Evolutionary conservation across 2,329 filamentous ascomycete species (phyloP), one percentile per base, ranked within the genome.

Genomic region (Stachybotrys chartarum): DNA sequence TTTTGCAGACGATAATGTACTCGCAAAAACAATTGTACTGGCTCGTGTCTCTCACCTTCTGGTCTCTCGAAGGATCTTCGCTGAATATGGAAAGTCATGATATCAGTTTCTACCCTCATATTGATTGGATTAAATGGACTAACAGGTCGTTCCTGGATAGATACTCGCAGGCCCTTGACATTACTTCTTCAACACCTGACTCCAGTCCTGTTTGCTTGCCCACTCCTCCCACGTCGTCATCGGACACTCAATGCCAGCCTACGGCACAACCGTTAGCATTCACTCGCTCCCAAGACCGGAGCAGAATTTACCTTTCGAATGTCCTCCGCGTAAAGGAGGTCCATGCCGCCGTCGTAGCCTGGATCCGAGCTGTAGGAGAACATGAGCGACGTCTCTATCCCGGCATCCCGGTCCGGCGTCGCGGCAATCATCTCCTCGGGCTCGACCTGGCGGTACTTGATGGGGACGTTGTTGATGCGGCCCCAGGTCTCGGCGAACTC

Each of bases 301-400:
- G 24, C 4, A 3, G 12, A 17, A 30, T 70, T 68, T 58, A 78
- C 77, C 64, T 74, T 69, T 53, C 62, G 63, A 42, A 80, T 61
- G 59, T 80, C 75, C 52, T 71, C 67, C 0, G 75, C 76, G 48
- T 59, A 75, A 54, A 78, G 54, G 16, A 79, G 55, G 0, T 68
- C 61, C 67, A 73, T 75, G 0, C 67, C 75, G 1, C 78, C 78
- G 57, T 77, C 76, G 54, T 80, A 80, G 0, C 78, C 78, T 0
- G 77, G 76, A 42, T 78, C 68, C 0, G 71, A 74, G 11, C 68
- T 70, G 57, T 80, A 81, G 1, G 64, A 58, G 49, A 74, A 79
- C 78, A 81, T 80, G 56, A 72, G 62, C 4, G 70, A 70, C 0
- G 75, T 65, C 58, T 81, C 78, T 0, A 70, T 62, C 0, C 76